Percentiles rank a stretch among this genome's conserved stretches.
Conservation (phyloP, 129 eudicot species). For the Helichrysum umbraculigerum region DNA sequence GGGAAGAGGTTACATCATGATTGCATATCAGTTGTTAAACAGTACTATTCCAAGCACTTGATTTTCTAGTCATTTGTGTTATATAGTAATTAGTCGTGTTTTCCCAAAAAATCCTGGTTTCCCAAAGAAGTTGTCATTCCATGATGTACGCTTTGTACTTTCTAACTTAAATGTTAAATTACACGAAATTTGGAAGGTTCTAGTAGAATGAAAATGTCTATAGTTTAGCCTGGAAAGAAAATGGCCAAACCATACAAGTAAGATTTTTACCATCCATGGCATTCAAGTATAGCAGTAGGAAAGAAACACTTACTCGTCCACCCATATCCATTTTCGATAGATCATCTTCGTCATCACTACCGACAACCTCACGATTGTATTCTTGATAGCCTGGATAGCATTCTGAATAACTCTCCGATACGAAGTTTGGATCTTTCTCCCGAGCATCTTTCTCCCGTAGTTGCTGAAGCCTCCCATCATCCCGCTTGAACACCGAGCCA, state of each 20-base stretch:
- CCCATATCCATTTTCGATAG: constrained; percentile 99
- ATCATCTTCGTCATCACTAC: constrained; percentile 95
- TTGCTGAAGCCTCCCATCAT: constrained; percentile 89
- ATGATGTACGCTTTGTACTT: neutral
- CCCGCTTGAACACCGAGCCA: constrained; percentile 98
- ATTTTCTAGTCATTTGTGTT: neutral
- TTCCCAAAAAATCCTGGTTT: neutral
- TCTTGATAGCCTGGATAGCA: constrained; percentile 99
- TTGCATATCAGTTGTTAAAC: too few relatives aligned
- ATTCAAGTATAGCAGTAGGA: neutral
- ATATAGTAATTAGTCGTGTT: neutral
- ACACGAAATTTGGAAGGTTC: neutral
- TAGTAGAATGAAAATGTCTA: neutral
- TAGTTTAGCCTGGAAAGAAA: neutral
- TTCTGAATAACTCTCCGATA: constrained; percentile 96
- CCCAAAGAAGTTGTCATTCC: neutral
- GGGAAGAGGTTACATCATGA: too few relatives aligned
- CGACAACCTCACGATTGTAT: constrained; percentile 92
- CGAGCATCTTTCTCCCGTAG: constrained; percentile 94
- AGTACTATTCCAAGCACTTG: too few relatives aligned
- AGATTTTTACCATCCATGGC: neutral
- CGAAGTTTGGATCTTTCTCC: constrained; percentile 95
- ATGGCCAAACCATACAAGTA: neutral
- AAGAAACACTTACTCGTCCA: constrained; percentile 73
- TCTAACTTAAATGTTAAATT: neutral